phyloP scores from a whole-genome alignment of 2,329 filamentous ascomycete genomes.

The Alternaria solani region DNA sequence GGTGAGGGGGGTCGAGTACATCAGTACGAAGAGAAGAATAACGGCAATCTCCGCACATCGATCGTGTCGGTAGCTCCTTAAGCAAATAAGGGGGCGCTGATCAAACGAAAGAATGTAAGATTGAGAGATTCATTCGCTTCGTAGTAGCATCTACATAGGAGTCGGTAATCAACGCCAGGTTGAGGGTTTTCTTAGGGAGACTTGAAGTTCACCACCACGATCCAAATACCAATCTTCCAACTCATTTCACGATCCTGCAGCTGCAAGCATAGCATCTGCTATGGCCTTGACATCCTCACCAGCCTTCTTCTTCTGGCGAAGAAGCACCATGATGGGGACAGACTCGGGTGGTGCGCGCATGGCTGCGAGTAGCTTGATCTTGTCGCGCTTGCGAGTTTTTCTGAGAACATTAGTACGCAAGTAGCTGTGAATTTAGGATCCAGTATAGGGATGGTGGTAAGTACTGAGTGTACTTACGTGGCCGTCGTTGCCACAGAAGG shows the following conservation, averaged over 20 bases:
- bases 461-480: neutral
- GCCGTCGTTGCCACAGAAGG: conserved; percentile 12
- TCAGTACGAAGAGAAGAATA: neutral
- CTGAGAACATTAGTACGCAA: conserved; percentile 6
- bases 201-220: conserved; percentile 10
- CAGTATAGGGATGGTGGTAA: neutral
- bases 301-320: conserved; percentile 33
- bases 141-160: neutral
- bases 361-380: conserved; percentile 8
- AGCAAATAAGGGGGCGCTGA: neutral
- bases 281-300: conserved; percentile 34
- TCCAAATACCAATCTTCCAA: conserved; percentile 8
- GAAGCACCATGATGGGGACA: conserved; percentile 21
- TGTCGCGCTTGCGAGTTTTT: conserved; percentile 16
- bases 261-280: conserved; percentile 17
- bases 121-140: neutral
- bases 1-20: neutral
- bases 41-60: neutral
- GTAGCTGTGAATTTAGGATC: neutral
- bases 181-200: neutral
- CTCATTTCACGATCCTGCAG: conserved; percentile 15
- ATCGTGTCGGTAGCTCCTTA: neutral
- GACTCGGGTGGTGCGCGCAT: conserved; percentile 20
- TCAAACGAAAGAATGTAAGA: neutral
- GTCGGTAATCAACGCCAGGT: neutral